Conservation (phyloP, 805 yeast species). For the Hanseniaspora lachancei region DNA sequence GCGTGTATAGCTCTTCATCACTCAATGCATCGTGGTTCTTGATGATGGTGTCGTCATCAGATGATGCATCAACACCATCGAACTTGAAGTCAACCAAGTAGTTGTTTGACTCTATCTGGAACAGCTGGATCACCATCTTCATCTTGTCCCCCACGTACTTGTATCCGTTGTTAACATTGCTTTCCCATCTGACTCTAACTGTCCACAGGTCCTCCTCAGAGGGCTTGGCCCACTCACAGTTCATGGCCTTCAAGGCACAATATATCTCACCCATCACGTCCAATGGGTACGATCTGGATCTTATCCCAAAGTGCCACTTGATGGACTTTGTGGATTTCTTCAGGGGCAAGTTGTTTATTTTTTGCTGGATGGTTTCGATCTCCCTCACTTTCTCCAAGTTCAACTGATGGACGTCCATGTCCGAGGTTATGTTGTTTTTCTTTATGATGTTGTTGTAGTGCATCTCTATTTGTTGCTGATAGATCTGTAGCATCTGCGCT, state of each 20-base stretch:
- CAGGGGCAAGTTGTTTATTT: slow-evolving; percentile 7
- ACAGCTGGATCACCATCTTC: slow-evolving; percentile 94
- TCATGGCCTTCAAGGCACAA: slow-evolving; percentile 79
- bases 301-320: slow-evolving; percentile 96
- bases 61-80: slow-evolving; percentile 80
- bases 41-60: slow-evolving; percentile 23
- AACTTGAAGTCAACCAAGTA: slow-evolving; percentile 93
- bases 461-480: slow-evolving; percentile 10
- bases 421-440: slow-evolving; percentile 20
- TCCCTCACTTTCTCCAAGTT: slow-evolving; percentile 28
- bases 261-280: slow-evolving; percentile 99
- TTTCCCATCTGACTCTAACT: slow-evolving; percentile 75
- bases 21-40: slow-evolving; percentile 23
- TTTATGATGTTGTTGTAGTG: slow-evolving; percentile 8
- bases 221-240: slow-evolving; percentile 96
- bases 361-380: slow-evolving; percentile 9
- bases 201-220: slow-evolving; percentile 94
- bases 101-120: slow-evolving; percentile 90
- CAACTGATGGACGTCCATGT: slow-evolving; percentile 34
- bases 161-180: slow-evolving; percentile 10
- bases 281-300: slow-evolving; percentile 88
- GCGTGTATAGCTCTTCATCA: slow-evolving; percentile 72
- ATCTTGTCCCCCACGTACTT: slow-evolving; percentile 70
- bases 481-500: slow-evolving; percentile 60
- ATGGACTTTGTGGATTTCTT: slow-evolving; percentile 66